Evolutionary conservation across 2,329 filamentous ascomycete species (phyloP), one percentile per base, ranked within the genome.

Genomic region (Mollisiaceae sp.): DNA sequence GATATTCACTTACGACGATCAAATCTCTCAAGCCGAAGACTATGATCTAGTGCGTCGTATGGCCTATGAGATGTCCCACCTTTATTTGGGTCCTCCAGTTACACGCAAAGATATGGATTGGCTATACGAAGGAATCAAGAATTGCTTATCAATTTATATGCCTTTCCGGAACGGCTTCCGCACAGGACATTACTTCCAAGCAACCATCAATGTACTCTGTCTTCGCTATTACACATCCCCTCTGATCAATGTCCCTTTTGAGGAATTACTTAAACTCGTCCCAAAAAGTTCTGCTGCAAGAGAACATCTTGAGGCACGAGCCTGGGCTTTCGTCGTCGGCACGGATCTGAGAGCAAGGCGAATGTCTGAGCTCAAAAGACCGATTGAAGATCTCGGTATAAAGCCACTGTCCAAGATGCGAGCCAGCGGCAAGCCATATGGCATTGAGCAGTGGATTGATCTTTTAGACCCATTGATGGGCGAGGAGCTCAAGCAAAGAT

Each of bases 161-260:
- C 71, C 70, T 15, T 73, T 71, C 63, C 70, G 71, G 14, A 62
- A 64, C 22, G 57, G 65, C 8, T 69, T 69, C 47, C 65, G 69
- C 41, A 64, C 65, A 11, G 60, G 65, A 12, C 27, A 71, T 12
- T 73, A 74, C 62, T 73, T 73, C 38, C 61, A 67, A 32, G 59
- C 68, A 5, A 71, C 71, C 1, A 60, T 72, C 3, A 71, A 64
- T 32, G 69, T 67, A 54, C 65, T 73, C 20, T 65, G 68, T 22
- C 69, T 59, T 18, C 69, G 63, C 43, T 74, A 75, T 55, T 72
- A 69, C 62, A 72, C 72, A 36, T 70, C 60, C 38, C 70, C 72
- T 3, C 59, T 69, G 9, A 60, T 72, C 15, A 55, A 65, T n/a
- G 38, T 63, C 5, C 54, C 61, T 14, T 41, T 62, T 8, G 32